phyloP scores from a whole-genome alignment of 768 basidiomycete species.

The Coprinopsis strossmayeri region DNA sequence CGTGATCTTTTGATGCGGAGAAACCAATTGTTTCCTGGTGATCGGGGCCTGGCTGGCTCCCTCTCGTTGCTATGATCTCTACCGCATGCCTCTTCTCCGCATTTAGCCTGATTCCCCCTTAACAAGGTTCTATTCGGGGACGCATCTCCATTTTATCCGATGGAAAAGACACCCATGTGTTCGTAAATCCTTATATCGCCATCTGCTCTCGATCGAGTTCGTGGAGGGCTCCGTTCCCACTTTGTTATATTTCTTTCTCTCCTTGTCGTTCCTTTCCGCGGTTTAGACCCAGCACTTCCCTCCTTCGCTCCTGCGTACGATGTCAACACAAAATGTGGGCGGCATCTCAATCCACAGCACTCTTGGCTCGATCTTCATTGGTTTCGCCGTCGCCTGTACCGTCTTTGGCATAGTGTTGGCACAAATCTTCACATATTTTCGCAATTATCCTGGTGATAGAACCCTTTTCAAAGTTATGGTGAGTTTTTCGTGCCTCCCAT shows the following conservation, averaged over 20 bases:
- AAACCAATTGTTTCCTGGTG: background rate
- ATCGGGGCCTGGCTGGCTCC: too few relatives aligned
- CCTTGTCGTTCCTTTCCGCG: conserved; percentile 8
- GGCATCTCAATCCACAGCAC: conserved; percentile 33
- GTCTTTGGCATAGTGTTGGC: conserved; percentile 50
- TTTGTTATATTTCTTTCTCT: conserved; percentile 1
- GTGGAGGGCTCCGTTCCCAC: background rate
- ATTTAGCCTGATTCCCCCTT: background rate
- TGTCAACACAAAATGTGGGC: conserved; percentile 6
- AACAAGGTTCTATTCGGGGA: background rate
- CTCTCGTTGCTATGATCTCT: background rate
- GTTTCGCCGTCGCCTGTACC: conserved; percentile 46
- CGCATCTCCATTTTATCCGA: background rate
- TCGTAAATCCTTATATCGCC: background rate
- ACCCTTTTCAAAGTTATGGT: conserved; percentile 44
- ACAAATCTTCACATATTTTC: conserved; percentile 51
- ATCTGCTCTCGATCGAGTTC: background rate
- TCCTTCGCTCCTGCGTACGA: too few relatives aligned
- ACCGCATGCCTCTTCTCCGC: background rate
- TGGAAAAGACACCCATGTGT: background rate
- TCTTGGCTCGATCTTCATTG: conserved; percentile 55
- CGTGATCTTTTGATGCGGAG: background rate
- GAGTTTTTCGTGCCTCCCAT: too few relatives aligned
- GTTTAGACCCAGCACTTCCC: too few relatives aligned
- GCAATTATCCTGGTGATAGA: conserved; percentile 48